Percentiles rank a stretch among this genome's conserved stretches.
phyloP scores from a whole-genome alignment of 495 filamentous ascomycete species.

The Penicillium steckii region DNA sequence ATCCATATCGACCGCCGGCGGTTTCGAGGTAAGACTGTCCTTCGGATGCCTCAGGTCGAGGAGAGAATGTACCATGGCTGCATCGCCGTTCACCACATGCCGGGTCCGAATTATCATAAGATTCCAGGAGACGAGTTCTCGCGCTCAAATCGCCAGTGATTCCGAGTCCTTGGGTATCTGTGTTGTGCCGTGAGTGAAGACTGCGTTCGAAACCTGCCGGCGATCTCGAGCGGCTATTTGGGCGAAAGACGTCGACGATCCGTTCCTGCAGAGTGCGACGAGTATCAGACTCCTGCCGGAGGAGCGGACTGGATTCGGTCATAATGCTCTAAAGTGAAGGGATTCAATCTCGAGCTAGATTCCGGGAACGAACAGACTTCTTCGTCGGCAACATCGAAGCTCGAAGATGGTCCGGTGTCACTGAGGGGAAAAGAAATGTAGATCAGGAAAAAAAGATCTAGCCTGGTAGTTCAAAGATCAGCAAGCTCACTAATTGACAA shows the following conservation, averaged over 20 bases:
- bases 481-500: background rate
- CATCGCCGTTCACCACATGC: conserved; percentile 50
- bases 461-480: background rate
- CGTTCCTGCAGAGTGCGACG: conserved; percentile 36
- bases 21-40: conserved; percentile 32
- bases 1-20: conserved; percentile 22
- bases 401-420: background rate
- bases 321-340: conserved; percentile 12
- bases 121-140: conserved; percentile 38
- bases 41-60: conserved; percentile 52
- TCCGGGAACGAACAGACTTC: background rate
- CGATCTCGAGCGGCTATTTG: conserved; percentile 5
- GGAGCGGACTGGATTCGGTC: conserved; percentile 28
- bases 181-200: conserved; percentile 5
- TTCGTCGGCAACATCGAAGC: conserved; percentile 4
- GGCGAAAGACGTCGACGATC: conserved; percentile 37
- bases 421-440: background rate
- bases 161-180: conserved; percentile 11
- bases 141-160: conserved; percentile 24
- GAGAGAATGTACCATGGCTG: conserved; percentile 79
- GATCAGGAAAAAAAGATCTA: background rate
- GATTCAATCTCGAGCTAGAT: background rate
- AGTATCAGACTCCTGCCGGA: conserved; percentile 22
- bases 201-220: background rate
- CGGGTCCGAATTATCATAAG: conserved; percentile 35